phyloP scores from a whole-genome alignment of 2,329 filamentous ascomycete genomes.

The Sporothrix luriei region DNA sequence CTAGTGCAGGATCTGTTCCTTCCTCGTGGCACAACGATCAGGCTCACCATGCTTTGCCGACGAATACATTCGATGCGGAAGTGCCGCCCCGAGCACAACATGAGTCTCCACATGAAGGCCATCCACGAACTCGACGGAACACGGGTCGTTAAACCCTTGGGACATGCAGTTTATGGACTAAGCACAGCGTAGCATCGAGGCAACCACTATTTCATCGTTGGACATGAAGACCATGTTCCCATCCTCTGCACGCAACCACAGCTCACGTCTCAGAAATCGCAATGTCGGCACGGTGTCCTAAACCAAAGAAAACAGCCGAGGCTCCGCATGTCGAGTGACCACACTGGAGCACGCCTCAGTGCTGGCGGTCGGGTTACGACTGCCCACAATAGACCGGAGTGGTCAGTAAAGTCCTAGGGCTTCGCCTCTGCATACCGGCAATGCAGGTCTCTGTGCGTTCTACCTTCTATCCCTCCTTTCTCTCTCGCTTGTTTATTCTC shows the following conservation, averaged over 20 bases:
- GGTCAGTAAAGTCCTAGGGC: background rate
- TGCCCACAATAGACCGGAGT: background rate
- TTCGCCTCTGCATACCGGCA: slow-evolving; percentile 24
- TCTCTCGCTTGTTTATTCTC: slow-evolving; percentile 20
- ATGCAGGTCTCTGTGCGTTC: background rate
- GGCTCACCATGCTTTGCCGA: slow-evolving; percentile 26
- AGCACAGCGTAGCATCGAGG: background rate
- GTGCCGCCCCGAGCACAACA: slow-evolving; percentile 22
- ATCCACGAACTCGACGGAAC: background rate
- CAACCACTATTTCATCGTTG: background rate
- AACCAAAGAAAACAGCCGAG: slow-evolving; percentile 20
- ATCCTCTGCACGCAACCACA: background rate
- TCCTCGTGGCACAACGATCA: slow-evolving; percentile 28
- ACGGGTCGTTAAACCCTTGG: background rate
- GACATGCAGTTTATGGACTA: background rate
- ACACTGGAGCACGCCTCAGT: background rate
- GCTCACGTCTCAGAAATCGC: background rate
- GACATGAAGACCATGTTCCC: background rate
- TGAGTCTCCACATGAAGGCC: background rate
- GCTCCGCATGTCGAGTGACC: background rate
- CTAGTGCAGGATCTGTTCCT: slow-evolving; percentile 29
- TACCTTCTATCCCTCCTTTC: background rate
- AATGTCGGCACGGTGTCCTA: background rate
- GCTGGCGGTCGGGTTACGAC: background rate
- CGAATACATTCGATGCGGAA: background rate